A percentile compares a stretch with the other conserved stretches of the same genome.
Evolutionary conservation across 2,329 filamentous ascomycete species (phyloP).

Genomic region (Penicillium sp.): DNA sequence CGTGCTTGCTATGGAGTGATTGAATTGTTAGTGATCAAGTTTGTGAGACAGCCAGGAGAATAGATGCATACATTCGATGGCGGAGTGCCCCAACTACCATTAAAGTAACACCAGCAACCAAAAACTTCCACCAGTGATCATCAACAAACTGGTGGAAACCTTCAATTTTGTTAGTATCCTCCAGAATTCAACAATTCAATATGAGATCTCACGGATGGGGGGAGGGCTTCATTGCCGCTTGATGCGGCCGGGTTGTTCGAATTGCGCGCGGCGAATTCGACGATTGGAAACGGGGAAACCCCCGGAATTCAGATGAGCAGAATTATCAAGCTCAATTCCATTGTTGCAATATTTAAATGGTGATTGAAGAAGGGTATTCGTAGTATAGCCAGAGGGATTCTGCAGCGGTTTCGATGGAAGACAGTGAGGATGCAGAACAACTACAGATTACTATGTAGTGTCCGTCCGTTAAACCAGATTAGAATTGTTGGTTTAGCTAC

Average conservation of each 20-base stretch:
- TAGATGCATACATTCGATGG: neutral
- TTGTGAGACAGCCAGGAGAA: neutral
- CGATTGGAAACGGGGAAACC: neutral
- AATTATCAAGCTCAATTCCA: no score
- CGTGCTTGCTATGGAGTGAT: neutral
- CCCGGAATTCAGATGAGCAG: neutral
- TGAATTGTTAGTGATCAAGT: neutral
- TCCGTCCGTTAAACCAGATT: no score
- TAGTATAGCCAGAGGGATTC: no score
- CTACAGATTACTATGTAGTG: no score
- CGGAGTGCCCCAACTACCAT: neutral
- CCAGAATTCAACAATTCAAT: neutral
- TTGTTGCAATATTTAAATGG: no score
- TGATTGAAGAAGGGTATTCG: no score
- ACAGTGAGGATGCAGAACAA: no score
- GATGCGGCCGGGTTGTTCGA: neutral
- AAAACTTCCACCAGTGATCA: neutral
- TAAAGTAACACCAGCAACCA: neutral
- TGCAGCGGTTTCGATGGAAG: no score
- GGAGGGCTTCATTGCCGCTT: no score
- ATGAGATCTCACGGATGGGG: neutral
- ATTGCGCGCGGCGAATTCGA: neutral
- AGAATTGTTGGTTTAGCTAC: no score
- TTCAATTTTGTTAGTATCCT: neutral
- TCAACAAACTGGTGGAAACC: neutral